A percentile compares a stretch with the other conserved stretches of the same genome.
Conservation (phyloP, 495 filamentous ascomycete species). For the Trichodelitschia bisporula region DNA sequence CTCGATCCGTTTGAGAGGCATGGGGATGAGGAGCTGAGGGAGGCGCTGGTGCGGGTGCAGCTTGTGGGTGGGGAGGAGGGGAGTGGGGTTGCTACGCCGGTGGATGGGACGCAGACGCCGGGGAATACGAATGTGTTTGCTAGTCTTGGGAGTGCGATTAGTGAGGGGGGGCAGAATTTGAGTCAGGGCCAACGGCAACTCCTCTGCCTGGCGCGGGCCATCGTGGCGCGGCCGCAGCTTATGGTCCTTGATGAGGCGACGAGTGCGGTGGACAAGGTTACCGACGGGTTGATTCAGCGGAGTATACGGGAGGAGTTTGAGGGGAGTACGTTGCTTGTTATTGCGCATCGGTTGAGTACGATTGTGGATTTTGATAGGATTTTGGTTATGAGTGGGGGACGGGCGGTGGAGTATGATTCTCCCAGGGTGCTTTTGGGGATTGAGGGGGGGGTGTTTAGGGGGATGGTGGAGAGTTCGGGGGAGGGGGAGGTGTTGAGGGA, state of each 20-base stretch:
- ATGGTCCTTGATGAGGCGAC: constrained; percentile 86
- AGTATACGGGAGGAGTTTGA: constrained; percentile 62
- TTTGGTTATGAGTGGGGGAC: constrained; percentile 52
- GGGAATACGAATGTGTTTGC: constrained; percentile 37
- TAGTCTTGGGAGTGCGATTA: constrained; percentile 33
- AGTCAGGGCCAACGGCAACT: constrained; percentile 79
- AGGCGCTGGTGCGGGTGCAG: constrained; percentile 55
- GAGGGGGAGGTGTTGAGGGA: constrained; percentile 35
- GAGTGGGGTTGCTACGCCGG: neutral
- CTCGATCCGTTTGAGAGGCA: constrained; percentile 60
- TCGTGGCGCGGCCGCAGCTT: constrained; percentile 54
- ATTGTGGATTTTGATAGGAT: constrained; percentile 72
- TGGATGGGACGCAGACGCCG: constrained; percentile 1
- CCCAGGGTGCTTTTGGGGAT: constrained; percentile 38
- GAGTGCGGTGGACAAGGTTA: constrained; percentile 68
- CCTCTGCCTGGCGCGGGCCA: constrained; percentile 68
- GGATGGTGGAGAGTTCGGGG: constrained; percentile 52
- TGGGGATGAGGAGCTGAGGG: constrained; percentile 42
- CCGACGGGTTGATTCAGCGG: constrained; percentile 57
- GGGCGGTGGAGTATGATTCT: constrained; percentile 43
- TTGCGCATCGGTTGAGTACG: constrained; percentile 67
- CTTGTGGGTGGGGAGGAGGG: constrained; percentile 22
- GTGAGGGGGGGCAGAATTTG: constrained; percentile 56
- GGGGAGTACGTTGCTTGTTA: constrained; percentile 51
- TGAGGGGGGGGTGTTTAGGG: constrained; percentile 32